Evolutionary conservation across 2,329 filamentous ascomycete genomes (phyloP).

Genomic region (Colletotrichum godetiae): DNA sequence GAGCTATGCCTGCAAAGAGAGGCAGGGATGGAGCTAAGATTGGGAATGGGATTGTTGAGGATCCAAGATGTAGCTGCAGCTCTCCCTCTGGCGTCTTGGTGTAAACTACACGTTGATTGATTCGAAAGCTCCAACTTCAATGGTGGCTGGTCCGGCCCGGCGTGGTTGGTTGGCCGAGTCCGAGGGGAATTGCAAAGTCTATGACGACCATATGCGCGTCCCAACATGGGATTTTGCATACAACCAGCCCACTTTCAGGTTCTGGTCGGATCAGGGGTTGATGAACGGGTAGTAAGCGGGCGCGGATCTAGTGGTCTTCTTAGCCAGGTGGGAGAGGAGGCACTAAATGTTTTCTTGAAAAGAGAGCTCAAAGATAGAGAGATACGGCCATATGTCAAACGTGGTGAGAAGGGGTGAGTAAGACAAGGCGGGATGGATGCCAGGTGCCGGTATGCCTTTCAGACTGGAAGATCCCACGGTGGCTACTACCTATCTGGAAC

Average conservation of each 20-base stretch:
- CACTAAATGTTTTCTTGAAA: neutral
- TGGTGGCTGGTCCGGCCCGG: neutral
- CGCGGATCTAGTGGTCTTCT: neutral
- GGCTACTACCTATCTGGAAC: neutral
- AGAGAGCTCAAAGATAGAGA: too few relatives aligned
- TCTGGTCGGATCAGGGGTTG: neutral
- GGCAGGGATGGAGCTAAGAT: neutral
- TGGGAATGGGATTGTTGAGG: constrained; percentile 6
- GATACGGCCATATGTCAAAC: neutral
- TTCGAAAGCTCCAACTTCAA: neutral
- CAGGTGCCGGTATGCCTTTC: too few relatives aligned
- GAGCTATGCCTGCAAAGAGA: neutral
- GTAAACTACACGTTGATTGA: neutral
- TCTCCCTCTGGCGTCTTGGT: neutral
- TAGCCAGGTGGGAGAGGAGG: neutral
- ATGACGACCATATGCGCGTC: constrained; percentile 33
- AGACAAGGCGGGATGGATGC: neutral
- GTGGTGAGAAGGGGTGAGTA: neutral
- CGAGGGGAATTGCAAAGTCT: constrained; percentile 20
- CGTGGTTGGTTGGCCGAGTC: constrained; percentile 9
- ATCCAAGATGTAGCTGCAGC: constrained; percentile 1
- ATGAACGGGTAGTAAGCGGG: neutral
- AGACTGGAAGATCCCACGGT: neutral
- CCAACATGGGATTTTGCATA: constrained; percentile 23
- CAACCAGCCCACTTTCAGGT: constrained; percentile 1